Evolutionary conservation across 148 eudicot species (phyloP).

Genomic region (Talinum fruticosum): DNA sequence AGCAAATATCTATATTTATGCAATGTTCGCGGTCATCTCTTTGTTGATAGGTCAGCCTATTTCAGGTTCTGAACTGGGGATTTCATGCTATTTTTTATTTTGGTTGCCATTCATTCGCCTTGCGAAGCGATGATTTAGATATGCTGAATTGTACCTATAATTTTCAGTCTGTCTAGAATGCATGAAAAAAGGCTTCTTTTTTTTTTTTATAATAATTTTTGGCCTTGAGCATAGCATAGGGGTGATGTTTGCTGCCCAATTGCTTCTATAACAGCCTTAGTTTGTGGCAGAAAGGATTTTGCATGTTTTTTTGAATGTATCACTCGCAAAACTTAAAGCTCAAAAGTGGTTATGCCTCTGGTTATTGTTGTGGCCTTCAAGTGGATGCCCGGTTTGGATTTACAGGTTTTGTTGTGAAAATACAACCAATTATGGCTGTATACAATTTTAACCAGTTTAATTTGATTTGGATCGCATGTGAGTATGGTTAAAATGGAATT

Average conservation of each 20-base stretch:
- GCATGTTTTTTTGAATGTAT: not conserved
- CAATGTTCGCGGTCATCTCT: conserved; percentile 17
- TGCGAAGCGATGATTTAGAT: conserved; percentile 10
- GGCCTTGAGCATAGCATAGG: not conserved
- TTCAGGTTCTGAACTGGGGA: conserved; percentile 14
- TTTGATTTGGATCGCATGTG: no score
- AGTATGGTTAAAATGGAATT: no score
- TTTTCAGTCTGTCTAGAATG: conserved; percentile 3
- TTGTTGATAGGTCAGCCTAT: conserved; percentile 7
- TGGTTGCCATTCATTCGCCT: not conserved
- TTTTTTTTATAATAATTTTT: no score
- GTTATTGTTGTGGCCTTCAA: no score
- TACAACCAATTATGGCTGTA: no score
- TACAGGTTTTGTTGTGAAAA: no score
- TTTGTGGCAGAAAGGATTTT: not conserved
- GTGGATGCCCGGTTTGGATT: no score
- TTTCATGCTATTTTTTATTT: not conserved
- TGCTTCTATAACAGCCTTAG: not conserved
- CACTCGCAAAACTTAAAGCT: no score
- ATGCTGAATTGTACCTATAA: conserved; percentile 13
- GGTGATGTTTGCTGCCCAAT: not conserved
- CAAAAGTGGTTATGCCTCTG: no score
- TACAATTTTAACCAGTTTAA: no score
- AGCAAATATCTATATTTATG: conserved; percentile 27
- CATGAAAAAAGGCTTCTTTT: not conserved